Evolutionary conservation across 1,284 basidiomycete genomes (phyloP), one percentile per base, ranked within the genome.

Genomic region (Athelia sp.): DNA sequence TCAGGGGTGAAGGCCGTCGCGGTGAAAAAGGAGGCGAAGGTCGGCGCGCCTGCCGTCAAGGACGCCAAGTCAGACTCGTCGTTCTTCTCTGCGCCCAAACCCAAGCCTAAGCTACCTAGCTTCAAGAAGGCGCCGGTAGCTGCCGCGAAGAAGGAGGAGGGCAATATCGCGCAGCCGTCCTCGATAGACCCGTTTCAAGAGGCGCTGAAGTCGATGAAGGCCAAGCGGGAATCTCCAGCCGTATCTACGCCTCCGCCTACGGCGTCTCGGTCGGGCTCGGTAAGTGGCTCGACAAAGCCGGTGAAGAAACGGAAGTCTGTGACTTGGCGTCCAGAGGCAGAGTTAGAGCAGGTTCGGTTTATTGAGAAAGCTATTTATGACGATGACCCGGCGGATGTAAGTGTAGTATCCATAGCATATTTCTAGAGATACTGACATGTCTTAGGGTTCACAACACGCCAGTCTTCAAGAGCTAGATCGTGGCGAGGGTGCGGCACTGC

Each of bases 291-390:
- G 32, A 58, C 62, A 45, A 74, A 73, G 57, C 65, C 65, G 38
- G 75, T 78, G 58, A 87, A 79, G 73, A 85, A 80, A 71, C 76
- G 74, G 66, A 91, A 90, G 67, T 66, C 75, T 45, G 89, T 91
- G 44, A 81, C 79, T 22, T 91, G 89, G 84, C 80, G 85, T 34
- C 74, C 84, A 38, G 86, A 87, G 53, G 78, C 72, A 55, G 70
- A 79, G 62, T 79, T 91, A 56, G 85, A 82, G 70, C 72, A 77
- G 61, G 72, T 91, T 63, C 82, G 79, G 67, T 66, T 83, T 62
- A 91, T 91, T 69, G 87, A 90, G 68, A 81, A 76, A 61, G 89
- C 89, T 55, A 72, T 90, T 58, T 91, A 91, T 70, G 89, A 90
- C 58, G 88, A 90, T 66, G 89, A 90, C 73, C 78, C 78, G 60